Evolutionary conservation across 192 early-diverging fungal genomes (phyloP).

Genomic region (Lobosporangium transversale): DNA sequence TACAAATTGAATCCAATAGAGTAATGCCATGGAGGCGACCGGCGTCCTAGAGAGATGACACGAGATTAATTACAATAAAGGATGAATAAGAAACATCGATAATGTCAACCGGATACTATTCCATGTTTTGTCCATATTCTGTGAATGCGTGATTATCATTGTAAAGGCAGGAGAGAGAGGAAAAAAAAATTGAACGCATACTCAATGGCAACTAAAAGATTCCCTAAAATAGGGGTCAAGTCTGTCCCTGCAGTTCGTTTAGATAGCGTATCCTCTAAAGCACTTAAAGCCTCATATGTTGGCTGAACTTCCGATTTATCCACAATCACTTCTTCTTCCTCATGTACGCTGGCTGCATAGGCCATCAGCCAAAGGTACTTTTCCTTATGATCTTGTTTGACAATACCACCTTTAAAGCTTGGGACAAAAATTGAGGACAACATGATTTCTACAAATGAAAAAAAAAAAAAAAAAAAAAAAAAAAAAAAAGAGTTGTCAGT

Average conservation of each 20-base stretch:
- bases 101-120: neutral
- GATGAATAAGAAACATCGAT: neutral
- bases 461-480: neutral
- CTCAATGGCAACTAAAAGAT: slow-evolving; percentile 57
- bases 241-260: slow-evolving; percentile 54
- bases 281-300: slow-evolving; percentile 45
- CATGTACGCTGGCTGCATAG: slow-evolving; percentile 59
- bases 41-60: slow-evolving; percentile 51
- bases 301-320: slow-evolving; percentile 49
- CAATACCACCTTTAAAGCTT: slow-evolving; percentile 45
- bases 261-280: slow-evolving; percentile 50
- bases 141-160: too few species aligned
- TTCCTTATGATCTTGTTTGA: slow-evolving; percentile 65
- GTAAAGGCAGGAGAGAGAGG: too few species aligned
- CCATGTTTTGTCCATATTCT: too few species aligned
- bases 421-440: slow-evolving; percentile 63
- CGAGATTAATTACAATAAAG: neutral
- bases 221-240: slow-evolving; percentile 49
- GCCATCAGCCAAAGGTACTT: slow-evolving; percentile 63
- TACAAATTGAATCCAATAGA: slow-evolving; percentile 73
- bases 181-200: slow-evolving; percentile 32
- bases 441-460: slow-evolving; percentile 54
- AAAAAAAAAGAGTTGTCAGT: neutral
- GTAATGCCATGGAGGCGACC: slow-evolving; percentile 63
- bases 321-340: slow-evolving; percentile 34